Evolutionary conservation across 108 stramenopile species (phyloP), one percentile per base, ranked within the genome.

Genomic region (Pseudonitzschia pungens): DNA sequence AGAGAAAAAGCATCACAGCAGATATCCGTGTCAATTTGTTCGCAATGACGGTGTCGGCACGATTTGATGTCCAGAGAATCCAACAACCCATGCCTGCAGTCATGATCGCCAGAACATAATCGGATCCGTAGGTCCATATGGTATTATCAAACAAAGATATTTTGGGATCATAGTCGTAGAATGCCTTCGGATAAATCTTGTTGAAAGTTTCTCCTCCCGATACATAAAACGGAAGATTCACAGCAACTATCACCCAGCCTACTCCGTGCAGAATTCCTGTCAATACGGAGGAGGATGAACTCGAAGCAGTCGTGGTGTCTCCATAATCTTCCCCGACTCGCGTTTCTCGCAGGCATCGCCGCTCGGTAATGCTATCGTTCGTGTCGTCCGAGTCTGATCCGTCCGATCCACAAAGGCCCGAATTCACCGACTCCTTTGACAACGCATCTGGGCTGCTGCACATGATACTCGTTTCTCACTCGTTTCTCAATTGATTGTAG

Each of bases 71-170:
- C 36, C 32, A 3, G 51, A 68, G 42, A 33, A 75, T 84, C 32
- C 44, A 57, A 16, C 21, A 40, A 12, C 68, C 73, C 20, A 89
- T 54, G 21, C 58, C 44, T 28, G 42, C 40, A 91, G 94, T 96
- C 55, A 88, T 72, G 7, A 76, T 57, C 1, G 86, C 75, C 22
- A 96, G 65, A 16, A 54, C 62, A 69, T 96, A 96, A 74, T 96
- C 95, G 11, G 95, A 94, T 1, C 78, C 86, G 68, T 88, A 93
- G 15, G 95, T 96, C 87, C 86, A 89, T 10, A 74, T 56, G 15
- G 89, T 86, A 59, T 91, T 87, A 69, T 93, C 95, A 70, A 96
- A 96, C 50, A 59, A 32, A 15, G 86, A 81, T 20, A 77, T 53
- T 11, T 63, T 74, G 8, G 66, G 63, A 50, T 88, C 82, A 75